Evolutionary conservation across 2,329 filamentous ascomycete genomes (phyloP).

Genomic region (Ophiocordyceps robertsii): DNA sequence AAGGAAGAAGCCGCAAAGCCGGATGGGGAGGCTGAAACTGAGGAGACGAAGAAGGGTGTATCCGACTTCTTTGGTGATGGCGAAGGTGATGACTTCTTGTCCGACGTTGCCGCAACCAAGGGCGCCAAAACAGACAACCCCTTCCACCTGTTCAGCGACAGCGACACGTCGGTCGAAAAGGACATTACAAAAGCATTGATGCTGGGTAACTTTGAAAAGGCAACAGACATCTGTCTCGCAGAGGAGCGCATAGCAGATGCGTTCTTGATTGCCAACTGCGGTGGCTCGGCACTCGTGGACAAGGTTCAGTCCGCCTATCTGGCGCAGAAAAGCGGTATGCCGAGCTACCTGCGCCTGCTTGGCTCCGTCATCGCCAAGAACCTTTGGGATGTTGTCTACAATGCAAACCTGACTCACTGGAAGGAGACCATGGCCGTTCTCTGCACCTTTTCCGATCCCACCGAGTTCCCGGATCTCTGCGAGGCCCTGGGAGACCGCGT

Average conservation of each 20-base stretch:
- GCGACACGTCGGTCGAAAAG: constrained; percentile 75
- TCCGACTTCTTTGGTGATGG: constrained; percentile 72
- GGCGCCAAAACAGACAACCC: constrained; percentile 88
- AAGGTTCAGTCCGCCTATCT: constrained; percentile 90
- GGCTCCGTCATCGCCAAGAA: constrained; percentile 93
- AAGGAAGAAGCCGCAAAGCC: constrained; percentile 16
- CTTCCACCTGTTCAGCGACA: constrained; percentile 76
- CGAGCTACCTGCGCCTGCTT: constrained; percentile 84
- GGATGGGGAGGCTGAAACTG: constrained; percentile 13
- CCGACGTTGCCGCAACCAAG: constrained; percentile 74
- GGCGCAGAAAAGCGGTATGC: constrained; percentile 64
- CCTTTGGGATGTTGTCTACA: constrained; percentile 95
- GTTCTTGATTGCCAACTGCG: constrained; percentile 95
- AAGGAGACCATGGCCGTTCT: constrained; percentile 93
- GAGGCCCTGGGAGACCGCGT: constrained; percentile 89
- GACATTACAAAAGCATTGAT: constrained; percentile 78
- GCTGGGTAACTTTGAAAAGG: constrained; percentile 80
- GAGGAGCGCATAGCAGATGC: constrained; percentile 89
- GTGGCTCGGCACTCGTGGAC: constrained; percentile 82
- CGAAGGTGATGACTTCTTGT: constrained; percentile 76
- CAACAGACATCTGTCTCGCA: constrained; percentile 75
- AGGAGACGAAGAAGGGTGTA: constrained; percentile 45
- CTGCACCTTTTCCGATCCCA: constrained; percentile 86
- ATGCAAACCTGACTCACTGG: constrained; percentile 86
- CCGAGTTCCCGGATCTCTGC: constrained; percentile 87